A percentile compares a stretch with the other conserved stretches of the same genome.
Conservation (phyloP, 805 yeast species). For the Maudiozyma pseudohumilis region DNA sequence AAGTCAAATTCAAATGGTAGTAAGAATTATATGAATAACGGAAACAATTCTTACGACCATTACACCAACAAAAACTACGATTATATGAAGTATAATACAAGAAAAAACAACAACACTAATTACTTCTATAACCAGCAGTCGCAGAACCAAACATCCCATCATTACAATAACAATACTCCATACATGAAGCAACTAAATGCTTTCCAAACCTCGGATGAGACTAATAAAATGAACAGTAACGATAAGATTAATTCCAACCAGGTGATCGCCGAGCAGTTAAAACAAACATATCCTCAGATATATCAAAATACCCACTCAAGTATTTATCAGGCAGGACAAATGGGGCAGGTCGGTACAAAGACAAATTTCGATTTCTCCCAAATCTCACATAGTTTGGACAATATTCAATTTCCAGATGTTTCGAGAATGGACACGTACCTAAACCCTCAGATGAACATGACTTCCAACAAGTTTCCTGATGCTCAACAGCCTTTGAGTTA, state of each 20-base stretch:
- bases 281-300: slow-evolving; percentile 19
- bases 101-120: slow-evolving; percentile 1
- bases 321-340: background rate
- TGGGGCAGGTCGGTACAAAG: background rate
- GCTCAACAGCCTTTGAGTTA: background rate
- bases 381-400: background rate
- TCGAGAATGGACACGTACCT: too few species aligned
- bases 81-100: slow-evolving; percentile 2
- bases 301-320: slow-evolving; percentile 6
- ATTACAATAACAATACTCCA: background rate
- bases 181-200: background rate
- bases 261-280: slow-evolving; percentile 14
- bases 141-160: background rate
- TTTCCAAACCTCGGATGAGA: background rate
- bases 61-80: slow-evolving; percentile 1
- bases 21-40: background rate
- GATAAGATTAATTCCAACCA: slow-evolving; percentile 4
- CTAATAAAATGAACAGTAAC: background rate
- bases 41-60: slow-evolving; percentile 2
- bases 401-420: background rate
- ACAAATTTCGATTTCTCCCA: background rate
- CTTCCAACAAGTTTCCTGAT: background rate
- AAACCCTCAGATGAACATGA: too few species aligned
- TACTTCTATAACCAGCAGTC: background rate
- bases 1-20: background rate